A percentile compares a stretch with the other conserved stretches of the same genome.
Conservation (phyloP, 306 rosid genomes). For the Astragalus membranaceus region DNA sequence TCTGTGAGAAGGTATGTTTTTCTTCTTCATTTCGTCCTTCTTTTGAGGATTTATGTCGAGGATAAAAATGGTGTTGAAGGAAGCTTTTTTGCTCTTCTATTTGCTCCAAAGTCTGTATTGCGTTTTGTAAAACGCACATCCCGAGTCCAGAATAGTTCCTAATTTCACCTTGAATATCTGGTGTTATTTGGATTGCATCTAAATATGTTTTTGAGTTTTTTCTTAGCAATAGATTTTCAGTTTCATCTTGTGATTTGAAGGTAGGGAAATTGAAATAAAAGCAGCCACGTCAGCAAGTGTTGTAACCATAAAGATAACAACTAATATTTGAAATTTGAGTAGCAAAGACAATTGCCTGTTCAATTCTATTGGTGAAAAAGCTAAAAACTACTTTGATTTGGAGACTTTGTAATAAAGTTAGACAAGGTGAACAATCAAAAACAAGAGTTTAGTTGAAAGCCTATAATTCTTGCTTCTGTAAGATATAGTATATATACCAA, state of each 20-base stretch:
- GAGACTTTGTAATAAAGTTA: too few species aligned
- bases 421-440: too few species aligned
- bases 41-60: neutral
- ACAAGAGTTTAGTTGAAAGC: too few species aligned
- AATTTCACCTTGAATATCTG: slow-evolving; percentile 1
- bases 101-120: slow-evolving; percentile 27
- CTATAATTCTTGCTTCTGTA: too few species aligned
- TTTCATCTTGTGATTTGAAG: neutral
- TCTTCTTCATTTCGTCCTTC: too few species aligned
- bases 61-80: slow-evolving; percentile 32
- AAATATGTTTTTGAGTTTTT: neutral
- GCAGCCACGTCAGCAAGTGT: slow-evolving; percentile 8
- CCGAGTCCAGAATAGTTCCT: neutral
- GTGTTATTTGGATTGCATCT: slow-evolving; percentile 37
- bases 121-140: slow-evolving; percentile 8
- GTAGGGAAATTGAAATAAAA: slow-evolving; percentile 23
- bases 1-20: too few species aligned
- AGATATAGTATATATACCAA: too few species aligned
- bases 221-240: neutral
- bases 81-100: neutral
- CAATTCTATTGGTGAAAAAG: too few species aligned
- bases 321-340: neutral
- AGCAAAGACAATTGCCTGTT: neutral
- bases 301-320: neutral
- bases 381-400: too few species aligned